Conservation (phyloP, 208 protist genomes). For the Crithidia acanthocephali region DNA sequence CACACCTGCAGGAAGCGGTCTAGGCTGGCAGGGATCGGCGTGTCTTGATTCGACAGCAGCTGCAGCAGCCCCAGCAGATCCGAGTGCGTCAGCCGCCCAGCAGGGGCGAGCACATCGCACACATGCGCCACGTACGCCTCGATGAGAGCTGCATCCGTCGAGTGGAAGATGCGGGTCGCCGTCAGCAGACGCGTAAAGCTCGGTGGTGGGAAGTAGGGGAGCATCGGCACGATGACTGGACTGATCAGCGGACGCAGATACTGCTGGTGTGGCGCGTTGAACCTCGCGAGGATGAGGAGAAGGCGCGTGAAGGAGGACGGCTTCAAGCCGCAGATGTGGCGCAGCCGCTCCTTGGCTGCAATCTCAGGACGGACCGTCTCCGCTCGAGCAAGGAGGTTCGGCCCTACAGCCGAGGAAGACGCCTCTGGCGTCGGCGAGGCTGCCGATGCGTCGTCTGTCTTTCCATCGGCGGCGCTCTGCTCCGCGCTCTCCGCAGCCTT, state of each 20-base stretch:
- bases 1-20: slow-evolving; percentile 25
- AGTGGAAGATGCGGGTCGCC: slow-evolving; percentile 49
- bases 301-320: slow-evolving; percentile 74
- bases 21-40: slow-evolving; percentile 23
- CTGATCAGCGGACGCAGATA: slow-evolving; percentile 69
- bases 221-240: slow-evolving; percentile 56
- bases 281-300: slow-evolving; percentile 57
- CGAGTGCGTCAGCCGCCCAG: slow-evolving; percentile 23
- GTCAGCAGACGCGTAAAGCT: slow-evolving; percentile 73
- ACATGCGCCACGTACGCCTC: slow-evolving; percentile 58
- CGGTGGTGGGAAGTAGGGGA: slow-evolving; percentile 65
- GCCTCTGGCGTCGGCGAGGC: no score
- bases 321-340: slow-evolving; percentile 46
- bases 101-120: slow-evolving; percentile 31
- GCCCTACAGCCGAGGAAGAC: no score
- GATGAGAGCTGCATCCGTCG: slow-evolving; percentile 52
- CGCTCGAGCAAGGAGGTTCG: no score
- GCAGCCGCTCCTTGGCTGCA: slow-evolving; percentile 41
- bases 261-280: slow-evolving; percentile 78
- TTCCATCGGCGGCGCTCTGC: neutral
- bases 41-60: slow-evolving; percentile 31
- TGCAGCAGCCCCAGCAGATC: slow-evolving; percentile 39
- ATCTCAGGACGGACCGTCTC: slow-evolving; percentile 3
- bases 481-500: neutral
- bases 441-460: neutral